Evolutionary conservation across 129 eudicot genomes (phyloP), one percentile per base, ranked within the genome.

Genomic region (Sambucus nigra): DNA sequence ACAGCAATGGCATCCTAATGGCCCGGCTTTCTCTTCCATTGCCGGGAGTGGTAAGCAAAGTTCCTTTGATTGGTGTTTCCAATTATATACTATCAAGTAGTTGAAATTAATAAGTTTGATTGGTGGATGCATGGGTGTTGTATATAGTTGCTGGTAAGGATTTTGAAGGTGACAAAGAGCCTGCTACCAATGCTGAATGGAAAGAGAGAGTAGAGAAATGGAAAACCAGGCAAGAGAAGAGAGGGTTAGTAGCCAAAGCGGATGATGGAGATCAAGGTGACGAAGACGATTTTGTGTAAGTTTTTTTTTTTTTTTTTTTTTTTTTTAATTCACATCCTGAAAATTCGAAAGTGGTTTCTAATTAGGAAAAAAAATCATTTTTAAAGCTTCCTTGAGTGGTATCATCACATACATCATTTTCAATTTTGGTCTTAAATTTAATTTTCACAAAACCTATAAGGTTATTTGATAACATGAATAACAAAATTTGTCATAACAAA

Each of bases 181-280:
- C 74, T 13, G 66, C 61, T 57, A 51, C 62, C 39, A 67, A 42
- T 45, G 67, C 71, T 19, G 99, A 91, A 72, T 91, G 99, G 99
- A 91, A 86, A 61, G 99, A 91, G 18, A 82, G 99, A 44, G 87
- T 91, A 14, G 95, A 91, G 64, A 82, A 86, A 75, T 91, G 99
- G 99, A 91, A 91, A 73, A 75, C 84, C 44, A 68, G 94, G 65
- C 99, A 91, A 69, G 95, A 86, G 57, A 91, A 86, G 69, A 67
- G 81, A 86, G 95, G 95, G 16, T 69, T 79, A 5, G 80, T 82
- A 14, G 53, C 69, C 49, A 81, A 78, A 71, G 19, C 68, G 17
- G 77, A 74, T 7, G 80, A 80, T 38, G 88, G 70, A 21, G 88
- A 85, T 59, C 80, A 67, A 16, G 87, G 59, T 6, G 83, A 91